phyloP scores from a whole-genome alignment of 2,329 filamentous ascomycete genomes.

The Alternaria solani region DNA sequence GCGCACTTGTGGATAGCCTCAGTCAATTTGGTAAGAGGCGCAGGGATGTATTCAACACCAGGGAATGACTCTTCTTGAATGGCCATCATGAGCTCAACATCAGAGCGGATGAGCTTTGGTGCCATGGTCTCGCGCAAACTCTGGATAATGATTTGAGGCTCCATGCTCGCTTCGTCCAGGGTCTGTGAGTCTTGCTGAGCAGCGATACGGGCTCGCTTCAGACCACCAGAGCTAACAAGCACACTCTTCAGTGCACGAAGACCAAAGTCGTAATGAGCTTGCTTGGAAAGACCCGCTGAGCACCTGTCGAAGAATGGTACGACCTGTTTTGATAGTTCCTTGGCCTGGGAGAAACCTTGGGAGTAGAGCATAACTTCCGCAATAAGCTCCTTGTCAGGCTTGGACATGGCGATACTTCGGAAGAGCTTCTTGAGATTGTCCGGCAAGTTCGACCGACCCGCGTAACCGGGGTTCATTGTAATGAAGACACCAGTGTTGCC shows the following conservation, averaged over 20 bases:
- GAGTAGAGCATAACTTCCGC: slow-evolving; percentile 99
- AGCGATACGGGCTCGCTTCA: slow-evolving; percentile 84
- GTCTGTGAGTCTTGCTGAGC: slow-evolving; percentile 61
- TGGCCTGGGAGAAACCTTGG: slow-evolving; percentile 97
- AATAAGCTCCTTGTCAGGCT: slow-evolving; percentile 99
- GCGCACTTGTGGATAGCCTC: slow-evolving; percentile 84
- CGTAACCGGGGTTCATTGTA: slow-evolving; percentile 99
- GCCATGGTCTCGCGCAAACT: slow-evolving; percentile 98
- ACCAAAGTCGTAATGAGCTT: slow-evolving; percentile 99
- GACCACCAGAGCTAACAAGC: slow-evolving; percentile 92
- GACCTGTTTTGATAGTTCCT: slow-evolving; percentile 90
- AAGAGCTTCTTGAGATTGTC: slow-evolving; percentile 99
- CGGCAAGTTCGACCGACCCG: slow-evolving; percentile 94
- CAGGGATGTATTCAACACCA: slow-evolving; percentile 89
- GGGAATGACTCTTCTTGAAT: slow-evolving; percentile 91
- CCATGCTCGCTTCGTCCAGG: slow-evolving; percentile 75
- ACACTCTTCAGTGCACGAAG: slow-evolving; percentile 98
- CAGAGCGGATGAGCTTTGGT: slow-evolving; percentile 91
- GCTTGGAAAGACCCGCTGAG: slow-evolving; percentile 81
- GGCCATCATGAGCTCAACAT: slow-evolving; percentile 85
- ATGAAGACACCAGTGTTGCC: slow-evolving; percentile 98
- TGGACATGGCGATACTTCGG: slow-evolving; percentile 99
- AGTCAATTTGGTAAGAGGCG: slow-evolving; percentile 80
- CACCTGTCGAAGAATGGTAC: slow-evolving; percentile 99
- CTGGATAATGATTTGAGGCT: slow-evolving; percentile 98